phyloP scores from a whole-genome alignment of 345 rosid genomes.

The Trapa bicornis region DNA sequence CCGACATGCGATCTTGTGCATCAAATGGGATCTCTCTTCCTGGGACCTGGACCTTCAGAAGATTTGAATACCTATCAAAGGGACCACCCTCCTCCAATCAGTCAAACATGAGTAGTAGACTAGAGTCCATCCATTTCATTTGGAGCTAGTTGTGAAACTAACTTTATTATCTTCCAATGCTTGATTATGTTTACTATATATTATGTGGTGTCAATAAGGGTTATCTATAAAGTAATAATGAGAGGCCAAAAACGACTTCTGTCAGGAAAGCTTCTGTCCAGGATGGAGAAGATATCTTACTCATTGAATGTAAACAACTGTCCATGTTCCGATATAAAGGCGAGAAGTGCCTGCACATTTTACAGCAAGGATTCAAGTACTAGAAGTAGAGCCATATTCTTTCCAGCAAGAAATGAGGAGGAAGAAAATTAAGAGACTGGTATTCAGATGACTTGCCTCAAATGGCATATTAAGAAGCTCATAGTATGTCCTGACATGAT shows the following conservation, averaged over 20 bases:
- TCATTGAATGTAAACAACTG: conserved; percentile 56
- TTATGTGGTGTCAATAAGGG: too few species aligned
- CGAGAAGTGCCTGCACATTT: conserved; percentile 63
- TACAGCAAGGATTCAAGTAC: not conserved
- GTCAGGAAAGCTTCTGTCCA: not conserved
- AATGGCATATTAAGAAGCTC: conserved; percentile 92
- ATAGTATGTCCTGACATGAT: conserved; percentile 75
- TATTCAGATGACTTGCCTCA: conserved; percentile 45
- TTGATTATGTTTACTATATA: too few species aligned
- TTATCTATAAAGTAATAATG: not conserved
- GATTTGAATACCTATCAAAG: conserved; percentile 55
- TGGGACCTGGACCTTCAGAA: conserved; percentile 63
- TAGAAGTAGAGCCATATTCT: not conserved
- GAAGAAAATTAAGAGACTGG: not conserved
- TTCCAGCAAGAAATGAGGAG: not conserved
- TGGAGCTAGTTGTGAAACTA: not conserved
- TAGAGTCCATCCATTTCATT: not conserved
- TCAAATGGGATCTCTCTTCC: conserved; percentile 82
- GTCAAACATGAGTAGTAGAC: not conserved
- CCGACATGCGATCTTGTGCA: conserved; percentile 55
- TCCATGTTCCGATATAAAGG: conserved; percentile 68
- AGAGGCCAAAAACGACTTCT: not conserved
- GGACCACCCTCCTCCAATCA: not conserved
- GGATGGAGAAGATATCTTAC: conserved; percentile 28
- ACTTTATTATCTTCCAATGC: too few species aligned